Base-by-base conservation (phyloP, 1,284 basidiomycete species). In the Anthracocystis setariae region DNA sequence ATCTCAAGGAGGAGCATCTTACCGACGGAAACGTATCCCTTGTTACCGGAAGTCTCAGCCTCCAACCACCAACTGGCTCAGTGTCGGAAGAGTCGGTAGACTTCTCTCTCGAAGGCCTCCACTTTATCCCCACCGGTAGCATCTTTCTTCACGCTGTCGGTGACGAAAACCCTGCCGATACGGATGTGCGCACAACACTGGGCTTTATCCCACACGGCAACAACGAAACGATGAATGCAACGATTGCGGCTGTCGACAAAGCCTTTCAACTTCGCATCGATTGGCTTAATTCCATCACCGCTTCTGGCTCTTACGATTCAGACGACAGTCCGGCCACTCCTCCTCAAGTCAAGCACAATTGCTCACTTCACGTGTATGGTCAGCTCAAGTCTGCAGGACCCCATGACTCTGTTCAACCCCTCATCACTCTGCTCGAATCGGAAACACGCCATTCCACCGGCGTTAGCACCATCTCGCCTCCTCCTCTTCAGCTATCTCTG, bases 351-450 rank as follows among this genome's bases (percentile, higher is more conserved):
- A 48, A 47, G 25, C 69, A 71, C 51, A 73, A 77, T 25, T 84
- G 83, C 54, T 73, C 78, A 23, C 80, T 84, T 20, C 61, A 77
- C 42, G 51, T 83, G 46, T 83, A 80, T 44, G 83, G 69, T 1
- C 68, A 78, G 8, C 61, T 84, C 8, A 20, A 45, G 13, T 74
- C 80, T 2, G 64, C 82, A 1, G 78, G 81, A 0, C 18, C 50
- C 1, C 13, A 43, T 2, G 20, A 32, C 5, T 55, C 54, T 35
- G 27, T 75, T 0, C 63, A 70, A 5, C 29, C 54, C 1, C 52
- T 63, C 8, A 67, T 82, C 43, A 29, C 58, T n/a, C 74, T 78
- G n/a, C 78, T 74, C 46, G 82, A 84, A 55, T 18, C 51, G 8
- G 75, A 81, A 18, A 55, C 76, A 17, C 56, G 57, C 21, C 53